These are phyloP conservation scores for Ascochyta lentis DNA, from an alignment of 2,329 filamentous ascomycete genomes.

Conservation along the genomic window DNA sequence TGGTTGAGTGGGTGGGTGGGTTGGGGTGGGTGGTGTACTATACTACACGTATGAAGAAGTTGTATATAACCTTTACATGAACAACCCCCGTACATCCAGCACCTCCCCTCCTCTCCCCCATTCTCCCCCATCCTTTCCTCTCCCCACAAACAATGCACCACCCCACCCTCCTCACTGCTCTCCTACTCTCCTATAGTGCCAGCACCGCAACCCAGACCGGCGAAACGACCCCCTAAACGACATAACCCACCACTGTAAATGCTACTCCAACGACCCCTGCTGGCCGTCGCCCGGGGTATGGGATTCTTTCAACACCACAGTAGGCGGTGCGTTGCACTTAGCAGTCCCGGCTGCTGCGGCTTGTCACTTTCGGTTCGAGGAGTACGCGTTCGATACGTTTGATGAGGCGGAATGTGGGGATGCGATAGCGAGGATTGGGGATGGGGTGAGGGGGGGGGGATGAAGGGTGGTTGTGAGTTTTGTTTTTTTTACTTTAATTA, in stretches of 20 bases:
- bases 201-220: constrained; percentile 26
- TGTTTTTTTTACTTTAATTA: no score
- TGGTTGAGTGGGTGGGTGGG: no score
- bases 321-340: constrained; percentile 34
- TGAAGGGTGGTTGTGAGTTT: constrained; percentile 42
- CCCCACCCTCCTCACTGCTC: no score
- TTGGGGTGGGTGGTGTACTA: no score
- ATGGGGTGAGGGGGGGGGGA: constrained; percentile 3
- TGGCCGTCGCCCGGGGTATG: constrained; percentile 41
- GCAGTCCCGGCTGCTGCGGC: constrained; percentile 41
- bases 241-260: constrained; percentile 42
- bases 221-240: constrained; percentile 36
- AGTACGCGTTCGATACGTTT: constrained; percentile 26
- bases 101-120: no score
- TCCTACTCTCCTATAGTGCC: no score
- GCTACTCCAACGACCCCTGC: constrained; percentile 44
- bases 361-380: constrained; percentile 36
- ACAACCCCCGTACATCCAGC: no score
- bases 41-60: no score
- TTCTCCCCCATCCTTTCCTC: no score
- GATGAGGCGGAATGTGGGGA: constrained; percentile 37
- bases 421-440: constrained; percentile 32
- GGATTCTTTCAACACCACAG: constrained; percentile 38
- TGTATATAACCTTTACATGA: no score
- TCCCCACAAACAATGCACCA: no score